Evolutionary conservation across 106 monocot genomes (phyloP).

Genomic region (Phalaenopsis equestris): DNA sequence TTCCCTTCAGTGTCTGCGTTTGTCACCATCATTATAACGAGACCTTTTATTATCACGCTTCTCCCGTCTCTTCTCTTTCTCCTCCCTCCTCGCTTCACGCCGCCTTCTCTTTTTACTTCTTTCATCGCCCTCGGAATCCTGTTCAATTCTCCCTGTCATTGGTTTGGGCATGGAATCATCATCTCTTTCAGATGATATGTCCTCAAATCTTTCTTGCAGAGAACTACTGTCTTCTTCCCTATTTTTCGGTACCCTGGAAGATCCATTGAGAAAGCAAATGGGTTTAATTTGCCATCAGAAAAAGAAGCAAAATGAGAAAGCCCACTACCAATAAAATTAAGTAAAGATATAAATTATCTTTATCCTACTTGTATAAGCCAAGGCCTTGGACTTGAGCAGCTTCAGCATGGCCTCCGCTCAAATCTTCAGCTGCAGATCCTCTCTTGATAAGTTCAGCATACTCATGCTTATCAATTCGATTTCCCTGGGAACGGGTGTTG

Average conservation of each 20-base stretch:
- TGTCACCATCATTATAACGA: conserved; percentile 24
- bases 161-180: conserved; percentile 7
- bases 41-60: conserved; percentile 32
- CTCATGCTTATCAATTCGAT: conserved; percentile 82
- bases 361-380: conserved; percentile 88
- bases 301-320: background rate
- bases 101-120: conserved; percentile 24
- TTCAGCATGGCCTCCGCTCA: conserved; percentile 94
- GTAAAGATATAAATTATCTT: background rate
- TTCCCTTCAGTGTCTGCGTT: conserved; percentile 28
- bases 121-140: conserved; percentile 19
- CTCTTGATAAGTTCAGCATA: conserved; percentile 89
- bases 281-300: background rate
- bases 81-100: conserved; percentile 21
- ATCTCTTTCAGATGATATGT: conserved; percentile 5
- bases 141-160: conserved; percentile 4
- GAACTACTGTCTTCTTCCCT: conserved; percentile 21
- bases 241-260: conserved; percentile 27
- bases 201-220: conserved; percentile 7
- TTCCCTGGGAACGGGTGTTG: conserved; percentile 53
- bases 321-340: background rate
- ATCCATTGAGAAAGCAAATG: background rate
- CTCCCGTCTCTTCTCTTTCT: conserved; percentile 23
- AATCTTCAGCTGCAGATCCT: conserved; percentile 87
- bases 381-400: conserved; percentile 95